Conservation (phyloP, 1,139 yeast species). For the Scheffersomyces parashehatae region DNA sequence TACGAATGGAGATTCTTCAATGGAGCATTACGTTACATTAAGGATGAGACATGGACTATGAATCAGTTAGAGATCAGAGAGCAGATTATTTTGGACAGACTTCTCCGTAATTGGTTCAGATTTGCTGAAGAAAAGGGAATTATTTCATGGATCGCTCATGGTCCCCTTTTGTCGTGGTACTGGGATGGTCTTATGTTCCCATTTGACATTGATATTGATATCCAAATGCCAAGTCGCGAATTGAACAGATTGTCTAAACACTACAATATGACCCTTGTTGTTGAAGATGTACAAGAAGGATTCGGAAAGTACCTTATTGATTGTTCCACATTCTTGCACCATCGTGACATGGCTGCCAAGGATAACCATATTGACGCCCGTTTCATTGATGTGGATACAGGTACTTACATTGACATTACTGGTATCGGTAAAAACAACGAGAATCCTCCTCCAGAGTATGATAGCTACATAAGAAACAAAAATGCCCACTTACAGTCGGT, state of each 20-base stretch:
- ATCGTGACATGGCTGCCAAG: slow-evolving; percentile 9
- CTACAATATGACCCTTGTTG: slow-evolving; percentile 14
- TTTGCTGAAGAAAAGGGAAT: slow-evolving; percentile 33
- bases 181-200: slow-evolving; percentile 19
- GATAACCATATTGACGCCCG: slow-evolving; percentile 15
- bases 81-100: slow-evolving; percentile 26
- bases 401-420: slow-evolving; percentile 15
- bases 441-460: slow-evolving; percentile 25
- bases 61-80: slow-evolving; percentile 25
- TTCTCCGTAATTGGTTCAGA: slow-evolving; percentile 22
- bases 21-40: slow-evolving; percentile 32
- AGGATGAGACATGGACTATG: slow-evolving; percentile 25
- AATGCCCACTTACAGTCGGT: slow-evolving; percentile 13
- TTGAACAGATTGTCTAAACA: slow-evolving; percentile 8
- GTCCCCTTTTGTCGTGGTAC: slow-evolving; percentile 31
- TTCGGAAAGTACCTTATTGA: slow-evolving; percentile 14
- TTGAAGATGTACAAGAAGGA: slow-evolving; percentile 12
- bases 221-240: slow-evolving; percentile 14
- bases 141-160: slow-evolving; percentile 31
- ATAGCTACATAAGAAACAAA: slow-evolving; percentile 17
- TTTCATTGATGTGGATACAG: slow-evolving; percentile 14
- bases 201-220: slow-evolving; percentile 15
- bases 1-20: slow-evolving; percentile 44
- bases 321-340: slow-evolving; percentile 11
- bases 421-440: slow-evolving; percentile 13